phyloP scores from a whole-genome alignment of 106 monocot genomes.

The Dendrobium officinale region DNA sequence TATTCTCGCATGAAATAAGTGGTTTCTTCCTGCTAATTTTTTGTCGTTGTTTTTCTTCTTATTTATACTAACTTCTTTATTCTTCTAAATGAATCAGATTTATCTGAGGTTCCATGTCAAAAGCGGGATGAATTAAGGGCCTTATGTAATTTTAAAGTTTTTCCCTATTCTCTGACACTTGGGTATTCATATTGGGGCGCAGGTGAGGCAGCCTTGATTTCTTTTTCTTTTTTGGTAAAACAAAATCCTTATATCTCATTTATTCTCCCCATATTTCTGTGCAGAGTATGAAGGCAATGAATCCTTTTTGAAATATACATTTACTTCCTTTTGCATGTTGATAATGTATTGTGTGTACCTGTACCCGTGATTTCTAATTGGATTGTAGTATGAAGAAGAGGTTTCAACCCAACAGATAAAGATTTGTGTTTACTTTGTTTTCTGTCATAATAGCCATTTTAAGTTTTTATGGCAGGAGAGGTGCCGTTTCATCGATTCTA shows the following conservation, averaged over 20 bases:
- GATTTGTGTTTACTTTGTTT: background rate
- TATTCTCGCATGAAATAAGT: background rate
- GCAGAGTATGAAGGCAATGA: background rate
- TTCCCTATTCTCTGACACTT: constrained; percentile 67
- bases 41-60: background rate
- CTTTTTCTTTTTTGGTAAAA: background rate
- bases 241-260: background rate
- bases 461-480: background rate
- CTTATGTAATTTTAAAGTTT: constrained; percentile 57
- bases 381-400: background rate
- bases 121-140: constrained; percentile 40
- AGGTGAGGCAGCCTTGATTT: constrained; percentile 44
- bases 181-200: constrained; percentile 95
- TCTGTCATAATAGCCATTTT: background rate
- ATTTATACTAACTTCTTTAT: background rate
- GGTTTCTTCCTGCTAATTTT: background rate
- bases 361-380: background rate
- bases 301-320: background rate
- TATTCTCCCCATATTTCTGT: background rate
- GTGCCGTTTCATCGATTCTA: background rate
- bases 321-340: background rate
- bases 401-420: background rate
- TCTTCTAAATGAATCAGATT: constrained; percentile 41
- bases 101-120: constrained; percentile 57
- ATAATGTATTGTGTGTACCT: background rate